Base-by-base conservation (phyloP, 208 protist species). In the Acanthamoeba royreba region DNA sequence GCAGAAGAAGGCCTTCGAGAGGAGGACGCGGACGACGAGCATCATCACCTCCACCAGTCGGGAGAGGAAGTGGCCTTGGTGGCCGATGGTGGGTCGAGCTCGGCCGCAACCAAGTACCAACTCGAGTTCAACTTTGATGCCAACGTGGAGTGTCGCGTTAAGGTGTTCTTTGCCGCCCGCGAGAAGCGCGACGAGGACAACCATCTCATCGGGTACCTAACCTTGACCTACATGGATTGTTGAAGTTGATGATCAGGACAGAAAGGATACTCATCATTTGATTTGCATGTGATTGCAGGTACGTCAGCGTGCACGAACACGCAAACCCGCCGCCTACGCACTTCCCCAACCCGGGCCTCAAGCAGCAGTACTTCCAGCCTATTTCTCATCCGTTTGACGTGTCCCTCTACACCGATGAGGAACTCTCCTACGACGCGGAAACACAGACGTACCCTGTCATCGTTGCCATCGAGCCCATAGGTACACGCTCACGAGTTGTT, bases 121-220 rank as follows among this genome's bases (percentile, higher is more conserved):
- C 85, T 91, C 9, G 45, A 63, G 28, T 91, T 91, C n/a, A 52
- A 45, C 17, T 91, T 91, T 72, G 85, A 91, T 46, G 11, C 35
- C 15, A 63, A 9, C 17, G 85, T 91, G 7, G 85, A 74, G 45
- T 91, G 85, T 28, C 35, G 8, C 15, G 47, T 91, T 8, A 63
- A 19, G 49, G 85, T 91, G 15, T 91, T 46, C 58, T 91, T 45
- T 79, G 38, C n/a, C 19, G 85, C 49, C 31, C 28, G 28, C 7
- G 85, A 91, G 33, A 91, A 63, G n/a, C 49, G 58, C 28, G 85
- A 91, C 85, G 58, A 91, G 11, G 58, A 91, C 33, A 91, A 63
- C 28, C 38, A 63, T 25, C 53, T 72, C 33, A 7, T 91, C 15
- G 85, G 53, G 46, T 91, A 91, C 31, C 79, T 11, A 88, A 55